Conservation (phyloP, 1,284 basidiomycete species). For the Cryptococcus wingfieldii region DNA sequence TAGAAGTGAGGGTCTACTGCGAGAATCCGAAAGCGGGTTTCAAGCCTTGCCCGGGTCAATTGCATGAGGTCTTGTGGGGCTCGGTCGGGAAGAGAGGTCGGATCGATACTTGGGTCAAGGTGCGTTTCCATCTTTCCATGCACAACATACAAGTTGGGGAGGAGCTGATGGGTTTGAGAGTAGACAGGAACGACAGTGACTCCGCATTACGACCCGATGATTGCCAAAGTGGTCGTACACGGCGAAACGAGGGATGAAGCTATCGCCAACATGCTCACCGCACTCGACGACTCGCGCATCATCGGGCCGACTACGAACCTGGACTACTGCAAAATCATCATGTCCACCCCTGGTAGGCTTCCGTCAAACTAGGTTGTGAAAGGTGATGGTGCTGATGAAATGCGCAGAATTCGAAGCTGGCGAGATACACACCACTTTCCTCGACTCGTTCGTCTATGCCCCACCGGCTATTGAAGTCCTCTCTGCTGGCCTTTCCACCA, state of each 20-base stretch:
- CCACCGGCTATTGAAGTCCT: slow-evolving; percentile 56
- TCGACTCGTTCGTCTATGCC: slow-evolving; percentile 37
- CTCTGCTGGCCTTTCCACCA: slow-evolving; percentile 57
- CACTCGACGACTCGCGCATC: slow-evolving; percentile 49
- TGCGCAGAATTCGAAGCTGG: neutral
- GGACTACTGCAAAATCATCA: slow-evolving; percentile 55
- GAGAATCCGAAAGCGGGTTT: slow-evolving; percentile 62
- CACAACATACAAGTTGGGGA: neutral
- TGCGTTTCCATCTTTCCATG: neutral
- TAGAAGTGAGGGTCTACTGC: slow-evolving; percentile 63
- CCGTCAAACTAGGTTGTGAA: slow-evolving; percentile 7
- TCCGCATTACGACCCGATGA: slow-evolving; percentile 58
- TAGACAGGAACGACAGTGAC: slow-evolving; percentile 52
- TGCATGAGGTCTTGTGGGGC: slow-evolving; percentile 56
- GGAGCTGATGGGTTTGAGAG: neutral
- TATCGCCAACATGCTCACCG: slow-evolving; percentile 23
- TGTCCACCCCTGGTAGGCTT: slow-evolving; percentile 47
- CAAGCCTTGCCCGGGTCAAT: slow-evolving; percentile 58
- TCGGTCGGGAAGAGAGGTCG: slow-evolving; percentile 28
- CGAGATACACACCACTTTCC: neutral
- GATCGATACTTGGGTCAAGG: slow-evolving; percentile 33
- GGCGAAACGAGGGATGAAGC: slow-evolving; percentile 20
- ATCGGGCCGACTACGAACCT: slow-evolving; percentile 59
- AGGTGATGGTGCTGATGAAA: too few species aligned
- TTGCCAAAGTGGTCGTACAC: slow-evolving; percentile 28